Base-by-base conservation (phyloP, 2,329 filamentous ascomycete genomes). In the Leptoxyphium fumago region DNA sequence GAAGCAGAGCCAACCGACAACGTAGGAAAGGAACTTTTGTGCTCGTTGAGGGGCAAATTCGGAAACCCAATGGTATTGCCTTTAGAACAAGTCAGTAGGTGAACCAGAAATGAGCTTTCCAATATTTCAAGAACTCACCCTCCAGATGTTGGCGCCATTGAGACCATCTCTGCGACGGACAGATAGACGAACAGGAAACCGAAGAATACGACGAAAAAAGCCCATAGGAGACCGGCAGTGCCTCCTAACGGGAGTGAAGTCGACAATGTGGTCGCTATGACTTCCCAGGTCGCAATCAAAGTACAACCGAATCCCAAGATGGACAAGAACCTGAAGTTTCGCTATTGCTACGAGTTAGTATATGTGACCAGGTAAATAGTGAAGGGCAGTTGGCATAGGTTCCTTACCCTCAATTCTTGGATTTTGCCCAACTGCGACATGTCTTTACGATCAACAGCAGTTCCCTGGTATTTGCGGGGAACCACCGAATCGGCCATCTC, bases 111-210 rank as follows among this genome's bases (percentile, higher is more conserved):
- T n/a, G 4, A 38, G 34, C 34, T n/a, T 9, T 4, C 34, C 21
- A 26, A 4, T 26, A 7, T 3, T 26, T 3, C 21, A 26, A 26
- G 32, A 3, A 28, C 21, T 40, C 18, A 28, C 38, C 38, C 38
- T 18, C 62, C 62, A 21, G 57, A 55, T 1, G 63, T 63, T 9
- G 64, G 64, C n/a, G 61, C 57, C 62, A 60, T 58, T 5, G 50
- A 54, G 10, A 50, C 47, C 52, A 60, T 54, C 45, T 64, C 60
- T 11, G 60, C 58, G 26, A 63, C 43, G 1, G 52, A 58, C 10
- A 59, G 36, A 32, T 60, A 56, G 7, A 61, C 58, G 34, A 60
- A 55, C 2, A 53, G 48, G 41, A 62, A 60, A 5, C 62, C 61
- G 14, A 61, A 40, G 17, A 55, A 57, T 0, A 55, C 59, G 41